Conservation (phyloP, 305 asterid genomes). For the Nicotiana rustica region DNA sequence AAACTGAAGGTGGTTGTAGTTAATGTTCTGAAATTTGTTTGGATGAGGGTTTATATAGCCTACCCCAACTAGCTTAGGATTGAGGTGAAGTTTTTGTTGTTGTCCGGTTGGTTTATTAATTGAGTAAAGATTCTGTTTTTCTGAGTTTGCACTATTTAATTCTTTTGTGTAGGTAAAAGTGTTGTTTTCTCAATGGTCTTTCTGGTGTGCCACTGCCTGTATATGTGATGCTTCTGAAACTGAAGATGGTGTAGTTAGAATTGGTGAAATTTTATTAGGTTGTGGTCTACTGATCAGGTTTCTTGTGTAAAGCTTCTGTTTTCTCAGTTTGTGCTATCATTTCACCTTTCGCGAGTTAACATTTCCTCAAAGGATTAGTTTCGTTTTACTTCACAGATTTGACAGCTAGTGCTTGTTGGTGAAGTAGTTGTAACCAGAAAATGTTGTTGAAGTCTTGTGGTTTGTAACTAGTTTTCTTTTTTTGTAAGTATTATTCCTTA, state of each 20-base stretch:
- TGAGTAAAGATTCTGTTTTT: background rate
- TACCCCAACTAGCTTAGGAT: slow-evolving; percentile 2
- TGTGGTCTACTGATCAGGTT: slow-evolving; percentile 5
- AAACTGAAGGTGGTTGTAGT: slow-evolving; percentile 11
- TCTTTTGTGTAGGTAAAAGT: slow-evolving; percentile 5
- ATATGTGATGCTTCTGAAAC: slow-evolving; percentile 8
- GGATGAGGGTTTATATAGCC: background rate
- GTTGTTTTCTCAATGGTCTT: background rate
- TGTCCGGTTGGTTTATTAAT: background rate
- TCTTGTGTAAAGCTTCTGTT: slow-evolving; percentile 10
- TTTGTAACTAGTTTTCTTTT: background rate
- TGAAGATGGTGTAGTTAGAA: background rate
- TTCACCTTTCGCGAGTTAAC: background rate
- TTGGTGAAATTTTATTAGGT: background rate
- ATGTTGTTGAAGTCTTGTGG: background rate
- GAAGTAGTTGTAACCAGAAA: background rate
- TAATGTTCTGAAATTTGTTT: slow-evolving; percentile 7
- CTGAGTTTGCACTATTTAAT: background rate
- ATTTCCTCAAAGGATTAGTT: slow-evolving; percentile 14
- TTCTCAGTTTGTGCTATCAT: slow-evolving; percentile 4
- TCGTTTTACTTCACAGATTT: background rate
- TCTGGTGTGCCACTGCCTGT: background rate
- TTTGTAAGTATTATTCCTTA: background rate
- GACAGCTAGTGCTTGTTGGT: slow-evolving; percentile 3
- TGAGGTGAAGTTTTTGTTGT: background rate